A percentile compares a stretch with the other conserved stretches of the same genome.
phyloP scores from a whole-genome alignment of 2,329 filamentous ascomycete species.

The Nemania sp. region DNA sequence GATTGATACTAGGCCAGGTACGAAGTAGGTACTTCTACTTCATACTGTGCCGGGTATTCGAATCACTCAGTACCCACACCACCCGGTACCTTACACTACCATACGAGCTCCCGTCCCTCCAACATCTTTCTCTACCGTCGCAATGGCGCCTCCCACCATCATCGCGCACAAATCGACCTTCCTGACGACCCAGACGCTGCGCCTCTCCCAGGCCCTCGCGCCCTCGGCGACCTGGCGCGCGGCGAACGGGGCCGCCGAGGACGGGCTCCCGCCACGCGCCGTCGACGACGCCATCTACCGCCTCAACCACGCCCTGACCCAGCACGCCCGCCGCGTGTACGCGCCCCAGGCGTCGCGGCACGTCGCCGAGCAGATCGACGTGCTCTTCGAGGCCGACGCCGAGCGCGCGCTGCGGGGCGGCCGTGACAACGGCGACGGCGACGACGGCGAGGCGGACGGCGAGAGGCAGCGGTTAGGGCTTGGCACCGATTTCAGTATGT shows the following conservation, averaged over 20 bases:
- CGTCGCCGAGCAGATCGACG: constrained; percentile 74
- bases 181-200: constrained; percentile 63
- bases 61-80: too few species aligned
- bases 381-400: constrained; percentile 60
- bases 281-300: constrained; percentile 62
- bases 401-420: constrained; percentile 41
- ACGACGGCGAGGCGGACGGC: constrained; percentile 42
- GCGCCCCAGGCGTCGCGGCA: constrained; percentile 70
- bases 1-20: too few species aligned
- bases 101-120: too few species aligned
- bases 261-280: constrained; percentile 50
- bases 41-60: too few species aligned
- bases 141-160: constrained; percentile 56
- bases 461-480: constrained; percentile 38
- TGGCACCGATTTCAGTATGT: constrained; percentile 35
- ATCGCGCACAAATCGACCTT: constrained; percentile 68
- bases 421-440: constrained; percentile 42
- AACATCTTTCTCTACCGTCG: background rate
- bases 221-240: constrained; percentile 59
- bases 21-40: too few species aligned
- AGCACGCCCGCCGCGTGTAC: constrained; percentile 69
- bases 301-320: constrained; percentile 65
- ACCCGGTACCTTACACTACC: too few species aligned
- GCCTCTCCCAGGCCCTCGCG: constrained; percentile 62
- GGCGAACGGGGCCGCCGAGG: constrained; percentile 48